Percentiles rank a stretch among this genome's conserved stretches.
Conservation (phyloP, 2,329 filamentous ascomycete genomes). For the Arthroderma sp. region DNA sequence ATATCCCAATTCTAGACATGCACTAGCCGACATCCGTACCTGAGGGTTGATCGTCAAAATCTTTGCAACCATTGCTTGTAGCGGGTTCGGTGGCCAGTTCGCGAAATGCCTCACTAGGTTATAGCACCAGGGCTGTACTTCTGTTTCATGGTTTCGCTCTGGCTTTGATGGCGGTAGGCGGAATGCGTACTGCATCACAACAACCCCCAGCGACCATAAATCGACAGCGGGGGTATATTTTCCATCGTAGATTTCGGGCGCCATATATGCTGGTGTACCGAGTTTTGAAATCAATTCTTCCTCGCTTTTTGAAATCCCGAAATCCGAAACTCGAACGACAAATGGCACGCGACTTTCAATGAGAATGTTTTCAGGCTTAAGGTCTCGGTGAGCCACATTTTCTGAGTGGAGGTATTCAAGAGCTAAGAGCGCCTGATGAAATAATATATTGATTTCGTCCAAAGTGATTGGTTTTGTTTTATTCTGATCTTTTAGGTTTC, state of each 20-base stretch:
- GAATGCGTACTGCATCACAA: conserved; percentile 8
- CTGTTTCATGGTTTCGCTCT: too few relatives aligned
- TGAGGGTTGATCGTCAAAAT: too few relatives aligned
- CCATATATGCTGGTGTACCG: not conserved
- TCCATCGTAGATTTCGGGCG: not conserved
- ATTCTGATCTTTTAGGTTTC: not conserved
- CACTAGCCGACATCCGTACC: too few relatives aligned
- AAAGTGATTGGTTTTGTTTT: not conserved
- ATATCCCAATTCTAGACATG: too few relatives aligned
- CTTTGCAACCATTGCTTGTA: too few relatives aligned
- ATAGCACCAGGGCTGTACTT: too few relatives aligned
- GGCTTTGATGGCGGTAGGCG: too few relatives aligned
- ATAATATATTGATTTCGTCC: not conserved
- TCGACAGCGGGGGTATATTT: conserved; percentile 9
- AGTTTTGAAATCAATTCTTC: not conserved
- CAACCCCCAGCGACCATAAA: conserved; percentile 13
- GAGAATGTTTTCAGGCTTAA: conserved; percentile 14
- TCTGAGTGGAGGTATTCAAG: conserved; percentile 10
- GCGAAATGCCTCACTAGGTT: too few relatives aligned
- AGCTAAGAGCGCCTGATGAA: conserved; percentile 3
- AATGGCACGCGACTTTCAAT: conserved; percentile 4
- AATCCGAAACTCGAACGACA: conserved; percentile 10
- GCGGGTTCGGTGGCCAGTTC: too few relatives aligned
- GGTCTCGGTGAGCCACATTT: conserved; percentile 12
- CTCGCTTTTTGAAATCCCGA: conserved; percentile 8